Evolutionary conservation across 306 rosid species (phyloP).

Genomic region (Corylus heterophylla): DNA sequence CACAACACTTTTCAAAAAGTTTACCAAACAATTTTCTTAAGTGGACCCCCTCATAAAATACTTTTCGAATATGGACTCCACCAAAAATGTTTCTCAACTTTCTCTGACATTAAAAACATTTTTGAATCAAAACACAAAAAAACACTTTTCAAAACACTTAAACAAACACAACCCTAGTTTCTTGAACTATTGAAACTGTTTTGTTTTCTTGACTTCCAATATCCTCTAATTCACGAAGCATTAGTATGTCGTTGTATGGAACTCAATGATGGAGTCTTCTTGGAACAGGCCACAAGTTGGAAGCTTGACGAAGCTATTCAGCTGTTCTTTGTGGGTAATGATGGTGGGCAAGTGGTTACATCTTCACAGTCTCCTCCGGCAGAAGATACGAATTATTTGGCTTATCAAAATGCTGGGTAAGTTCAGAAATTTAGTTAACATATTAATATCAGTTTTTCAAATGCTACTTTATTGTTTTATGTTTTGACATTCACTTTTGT

Average conservation of each 20-base stretch:
- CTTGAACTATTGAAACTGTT: background rate
- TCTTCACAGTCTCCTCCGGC: constrained; percentile 37
- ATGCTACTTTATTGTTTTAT: constrained; percentile 11
- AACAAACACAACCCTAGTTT: too few species aligned
- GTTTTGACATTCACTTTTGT: background rate
- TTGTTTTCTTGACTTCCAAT: background rate
- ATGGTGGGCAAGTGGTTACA: constrained; percentile 42
- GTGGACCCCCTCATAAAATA: too few species aligned
- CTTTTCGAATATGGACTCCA: too few species aligned
- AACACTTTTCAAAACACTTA: too few species aligned
- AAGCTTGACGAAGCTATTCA: constrained; percentile 95
- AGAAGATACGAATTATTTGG: constrained; percentile 45
- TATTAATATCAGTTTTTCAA: background rate
- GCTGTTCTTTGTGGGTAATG: constrained; percentile 75
- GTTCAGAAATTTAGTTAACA: background rate
- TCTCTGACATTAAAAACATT: too few species aligned
- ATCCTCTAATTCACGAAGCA: background rate
- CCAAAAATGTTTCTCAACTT: too few species aligned
- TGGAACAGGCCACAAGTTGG: constrained; percentile 89
- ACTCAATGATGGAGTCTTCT: constrained; percentile 15
- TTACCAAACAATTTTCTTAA: too few species aligned
- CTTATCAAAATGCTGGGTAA: constrained; percentile 48
- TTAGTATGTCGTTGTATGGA: background rate
- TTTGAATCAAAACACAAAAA: too few species aligned
- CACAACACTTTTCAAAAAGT: too few species aligned